Conservation (phyloP, 2,329 filamentous ascomycete genomes). For the Colletotrichum gigasporum region DNA sequence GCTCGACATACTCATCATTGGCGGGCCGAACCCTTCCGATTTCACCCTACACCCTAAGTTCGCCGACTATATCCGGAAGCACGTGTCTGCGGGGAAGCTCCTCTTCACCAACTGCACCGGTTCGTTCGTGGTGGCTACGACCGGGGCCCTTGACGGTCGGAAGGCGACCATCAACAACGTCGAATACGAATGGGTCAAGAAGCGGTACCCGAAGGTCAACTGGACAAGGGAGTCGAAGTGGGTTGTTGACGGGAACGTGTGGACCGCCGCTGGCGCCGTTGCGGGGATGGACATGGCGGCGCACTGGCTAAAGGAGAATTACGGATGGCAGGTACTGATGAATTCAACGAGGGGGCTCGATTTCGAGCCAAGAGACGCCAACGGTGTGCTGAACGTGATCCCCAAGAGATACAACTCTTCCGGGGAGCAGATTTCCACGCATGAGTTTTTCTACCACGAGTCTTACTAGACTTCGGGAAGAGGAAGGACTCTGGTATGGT, state of each 20-base stretch:
- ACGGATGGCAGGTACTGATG: conserved; percentile 40
- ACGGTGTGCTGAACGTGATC: conserved; percentile 41
- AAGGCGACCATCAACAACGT: conserved; percentile 53
- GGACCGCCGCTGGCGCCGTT: conserved; percentile 55
- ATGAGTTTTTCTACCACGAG: conserved; percentile 18
- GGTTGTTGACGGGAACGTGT: conserved; percentile 55
- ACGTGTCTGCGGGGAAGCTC: conserved; percentile 46
- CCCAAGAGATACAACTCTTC: conserved; percentile 38
- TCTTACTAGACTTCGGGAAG: not conserved
- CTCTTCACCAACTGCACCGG: conserved; percentile 51
- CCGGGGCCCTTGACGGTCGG: conserved; percentile 52
- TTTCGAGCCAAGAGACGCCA: conserved; percentile 45
- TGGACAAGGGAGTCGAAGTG: conserved; percentile 55
- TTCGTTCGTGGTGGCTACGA: conserved; percentile 39
- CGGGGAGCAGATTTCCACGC: conserved; percentile 42
- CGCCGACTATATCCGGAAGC: conserved; percentile 42
- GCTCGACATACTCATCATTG: conserved; percentile 48
- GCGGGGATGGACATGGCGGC: conserved; percentile 56
- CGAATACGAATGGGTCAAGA: conserved; percentile 39
- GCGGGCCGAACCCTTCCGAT: conserved; percentile 39
- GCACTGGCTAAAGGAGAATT: conserved; percentile 49
- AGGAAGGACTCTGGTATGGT: too few species aligned
- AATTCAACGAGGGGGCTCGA: conserved; percentile 39
- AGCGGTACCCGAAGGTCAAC: conserved; percentile 49
- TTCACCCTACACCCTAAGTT: conserved; percentile 42